These are phyloP conservation scores for Ogataea glucozyma DNA, from an alignment of 805 yeast genomes.

Conservation along the genomic window DNA sequence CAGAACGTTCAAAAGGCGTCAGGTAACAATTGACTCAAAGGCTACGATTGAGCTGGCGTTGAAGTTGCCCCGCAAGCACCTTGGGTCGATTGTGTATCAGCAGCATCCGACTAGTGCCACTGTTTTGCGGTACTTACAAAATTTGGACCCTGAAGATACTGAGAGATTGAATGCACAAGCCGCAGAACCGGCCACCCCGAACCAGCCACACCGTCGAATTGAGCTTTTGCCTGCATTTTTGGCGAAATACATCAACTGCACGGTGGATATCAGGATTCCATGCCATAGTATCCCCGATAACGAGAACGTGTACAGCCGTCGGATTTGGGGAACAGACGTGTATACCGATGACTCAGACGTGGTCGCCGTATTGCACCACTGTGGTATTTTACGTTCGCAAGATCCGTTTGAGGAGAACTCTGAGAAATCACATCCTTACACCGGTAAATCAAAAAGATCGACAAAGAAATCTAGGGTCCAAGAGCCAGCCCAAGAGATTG, in stretches of 20 bases:
- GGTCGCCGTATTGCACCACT: conserved; percentile 69
- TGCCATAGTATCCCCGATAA: conserved; percentile 41
- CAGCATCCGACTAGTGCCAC: conserved; percentile 53
- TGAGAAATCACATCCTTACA: background rate
- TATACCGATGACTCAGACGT: conserved; percentile 94
- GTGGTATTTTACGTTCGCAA: conserved; percentile 57
- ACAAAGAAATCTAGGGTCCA: background rate
- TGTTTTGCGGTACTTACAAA: conserved; percentile 22
- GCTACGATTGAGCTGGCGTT: conserved; percentile 43
- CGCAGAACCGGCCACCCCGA: background rate
- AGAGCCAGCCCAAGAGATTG: conserved; percentile 1
- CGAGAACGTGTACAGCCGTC: conserved; percentile 48
- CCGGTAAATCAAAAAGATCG: background rate
- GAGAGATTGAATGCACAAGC: conserved; percentile 18
- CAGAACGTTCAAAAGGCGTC: conserved; percentile 7
- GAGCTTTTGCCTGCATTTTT: conserved; percentile 34
- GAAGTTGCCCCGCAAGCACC: conserved; percentile 44
- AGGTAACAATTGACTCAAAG: conserved; percentile 36
- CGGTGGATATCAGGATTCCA: conserved; percentile 60
- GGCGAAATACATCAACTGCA: conserved; percentile 43
- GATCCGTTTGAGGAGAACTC: conserved; percentile 25
- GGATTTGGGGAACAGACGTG: conserved; percentile 88
- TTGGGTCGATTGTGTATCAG: conserved; percentile 61
- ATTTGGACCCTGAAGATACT: conserved; percentile 23
- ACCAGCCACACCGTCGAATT: conserved; percentile 33